These are phyloP conservation scores for Candida railenensis DNA, from an alignment of 805 yeast species.

Conservation along the genomic window DNA sequence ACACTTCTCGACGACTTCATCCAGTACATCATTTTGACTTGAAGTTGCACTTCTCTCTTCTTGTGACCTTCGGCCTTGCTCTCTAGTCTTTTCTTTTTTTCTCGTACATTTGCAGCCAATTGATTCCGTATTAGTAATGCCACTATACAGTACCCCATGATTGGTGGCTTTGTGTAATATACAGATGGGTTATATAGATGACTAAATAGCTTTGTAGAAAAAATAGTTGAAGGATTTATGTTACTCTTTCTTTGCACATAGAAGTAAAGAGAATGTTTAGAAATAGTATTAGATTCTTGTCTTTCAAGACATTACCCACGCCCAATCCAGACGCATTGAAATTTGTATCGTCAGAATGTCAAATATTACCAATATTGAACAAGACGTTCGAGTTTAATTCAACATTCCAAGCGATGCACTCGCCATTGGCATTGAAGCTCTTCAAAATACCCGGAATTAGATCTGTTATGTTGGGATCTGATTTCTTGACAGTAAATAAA, in stretches of 20 bases:
- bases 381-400: slow-evolving; percentile 54
- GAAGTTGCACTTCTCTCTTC: too few species aligned
- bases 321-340: slow-evolving; percentile 78
- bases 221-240: background rate
- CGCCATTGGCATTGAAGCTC: slow-evolving; percentile 62
- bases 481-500: slow-evolving; percentile 72
- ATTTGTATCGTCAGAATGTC: slow-evolving; percentile 50
- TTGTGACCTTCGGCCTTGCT: too few species aligned
- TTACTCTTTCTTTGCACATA: background rate
- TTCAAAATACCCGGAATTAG: slow-evolving; percentile 65
- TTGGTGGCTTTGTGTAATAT: background rate
- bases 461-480: slow-evolving; percentile 71
- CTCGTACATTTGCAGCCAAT: background rate
- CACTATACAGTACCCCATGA: slow-evolving; percentile 4
- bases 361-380: slow-evolving; percentile 45
- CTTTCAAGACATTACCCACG: slow-evolving; percentile 53
- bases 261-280: background rate
- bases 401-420: slow-evolving; percentile 53
- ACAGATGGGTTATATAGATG: background rate
- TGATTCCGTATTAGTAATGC: background rate
- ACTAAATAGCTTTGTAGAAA: background rate
- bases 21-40: too few species aligned
- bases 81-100: too few species aligned
- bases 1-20: too few species aligned
- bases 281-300: slow-evolving; percentile 20